Evolutionary conservation across 805 yeast species (phyloP).

Genomic region (Spathaspora arborariae): DNA sequence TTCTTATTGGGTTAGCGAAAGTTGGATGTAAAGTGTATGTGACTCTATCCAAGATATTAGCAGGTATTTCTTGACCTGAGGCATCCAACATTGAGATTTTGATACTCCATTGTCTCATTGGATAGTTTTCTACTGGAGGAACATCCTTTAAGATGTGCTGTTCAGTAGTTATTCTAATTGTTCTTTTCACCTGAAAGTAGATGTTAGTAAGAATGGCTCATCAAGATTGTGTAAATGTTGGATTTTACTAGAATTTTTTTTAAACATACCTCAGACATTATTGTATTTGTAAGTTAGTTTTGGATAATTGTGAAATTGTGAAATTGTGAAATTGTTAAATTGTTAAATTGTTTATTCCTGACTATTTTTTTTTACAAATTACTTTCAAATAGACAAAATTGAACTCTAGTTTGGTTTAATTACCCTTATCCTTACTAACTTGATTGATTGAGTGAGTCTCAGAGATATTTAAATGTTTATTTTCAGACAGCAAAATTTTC

Average conservation of each 20-base stretch:
- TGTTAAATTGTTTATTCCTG: neutral
- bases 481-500: neutral
- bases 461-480: neutral
- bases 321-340: too few species aligned
- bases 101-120: constrained; percentile 92
- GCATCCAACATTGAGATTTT: constrained; percentile 71
- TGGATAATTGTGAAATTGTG: too few species aligned
- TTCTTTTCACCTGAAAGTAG: constrained; percentile 65
- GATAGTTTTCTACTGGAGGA: constrained; percentile 85
- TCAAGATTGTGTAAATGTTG: neutral
- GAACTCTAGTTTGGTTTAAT: neutral
- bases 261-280: constrained; percentile 2
- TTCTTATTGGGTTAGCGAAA: constrained; percentile 82
- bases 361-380: neutral
- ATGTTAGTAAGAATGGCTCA: constrained; percentile 16
- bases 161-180: constrained; percentile 79
- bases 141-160: constrained; percentile 79
- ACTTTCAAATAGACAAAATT: neutral
- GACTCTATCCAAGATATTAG: constrained; percentile 84
- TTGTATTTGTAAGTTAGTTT: neutral
- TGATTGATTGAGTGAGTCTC: neutral
- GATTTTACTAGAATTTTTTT: neutral
- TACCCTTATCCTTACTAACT: neutral
- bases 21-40: constrained; percentile 95
- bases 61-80: constrained; percentile 80